These are phyloP conservation scores for Bretschneidera sinensis DNA, from an alignment of 345 rosid species.

Conservation along the genomic window DNA sequence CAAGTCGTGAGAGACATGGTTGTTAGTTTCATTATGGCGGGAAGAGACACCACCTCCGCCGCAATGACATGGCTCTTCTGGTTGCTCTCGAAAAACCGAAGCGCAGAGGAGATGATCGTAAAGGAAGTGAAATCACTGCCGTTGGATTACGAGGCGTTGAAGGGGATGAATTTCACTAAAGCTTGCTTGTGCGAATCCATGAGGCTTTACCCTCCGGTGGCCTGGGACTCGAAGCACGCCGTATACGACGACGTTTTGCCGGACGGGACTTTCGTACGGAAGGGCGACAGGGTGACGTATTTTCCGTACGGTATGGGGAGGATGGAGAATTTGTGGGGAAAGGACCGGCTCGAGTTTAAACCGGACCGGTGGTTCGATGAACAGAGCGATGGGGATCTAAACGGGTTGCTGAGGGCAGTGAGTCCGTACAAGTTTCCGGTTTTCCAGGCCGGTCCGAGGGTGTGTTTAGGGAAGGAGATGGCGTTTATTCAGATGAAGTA, in stretches of 20 bases:
- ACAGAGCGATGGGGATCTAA: slow-evolving; percentile 17
- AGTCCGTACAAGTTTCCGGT: slow-evolving; percentile 56
- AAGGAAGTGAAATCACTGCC: slow-evolving; percentile 28
- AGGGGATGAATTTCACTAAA: slow-evolving; percentile 45
- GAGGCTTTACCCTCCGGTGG: slow-evolving; percentile 72
- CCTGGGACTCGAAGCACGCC: slow-evolving; percentile 72
- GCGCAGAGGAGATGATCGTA: slow-evolving; percentile 26
- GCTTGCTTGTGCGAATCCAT: slow-evolving; percentile 65
- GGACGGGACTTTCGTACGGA: slow-evolving; percentile 49
- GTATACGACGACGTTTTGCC: slow-evolving; percentile 48
- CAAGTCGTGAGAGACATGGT: slow-evolving; percentile 54
- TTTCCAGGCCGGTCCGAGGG: slow-evolving; percentile 76
- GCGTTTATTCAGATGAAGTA: slow-evolving; percentile 74
- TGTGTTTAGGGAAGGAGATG: slow-evolving; percentile 71
- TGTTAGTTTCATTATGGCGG: slow-evolving; percentile 67
- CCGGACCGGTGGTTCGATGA: slow-evolving; percentile 58
- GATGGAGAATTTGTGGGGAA: slow-evolving; percentile 68
- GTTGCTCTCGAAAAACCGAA: slow-evolving; percentile 36
- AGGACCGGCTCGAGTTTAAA: slow-evolving; percentile 54
- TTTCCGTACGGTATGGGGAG: slow-evolving; percentile 75
- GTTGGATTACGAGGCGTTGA: slow-evolving; percentile 33
- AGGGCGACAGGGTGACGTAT: slow-evolving; percentile 57
- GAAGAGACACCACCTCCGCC: slow-evolving; percentile 65
- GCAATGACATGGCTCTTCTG: slow-evolving; percentile 78
- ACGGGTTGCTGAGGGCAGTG: too few species aligned